These are phyloP conservation scores for Vicia villosa DNA, from an alignment of 306 rosid genomes.

Conservation along the genomic window DNA sequence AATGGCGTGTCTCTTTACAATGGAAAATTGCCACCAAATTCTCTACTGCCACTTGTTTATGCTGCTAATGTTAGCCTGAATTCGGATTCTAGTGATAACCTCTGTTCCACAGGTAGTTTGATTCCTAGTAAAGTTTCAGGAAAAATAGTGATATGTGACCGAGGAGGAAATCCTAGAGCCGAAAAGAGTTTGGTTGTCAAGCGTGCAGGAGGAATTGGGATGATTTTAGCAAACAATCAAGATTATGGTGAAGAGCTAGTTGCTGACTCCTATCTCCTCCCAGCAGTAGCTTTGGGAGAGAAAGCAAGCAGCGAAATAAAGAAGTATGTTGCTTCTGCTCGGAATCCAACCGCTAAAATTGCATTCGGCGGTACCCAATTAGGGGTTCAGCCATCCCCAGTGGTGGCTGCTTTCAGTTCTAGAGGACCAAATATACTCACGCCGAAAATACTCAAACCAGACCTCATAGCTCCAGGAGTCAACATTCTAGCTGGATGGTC, in stretches of 20 bases:
- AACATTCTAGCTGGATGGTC: slow-evolving; percentile 93
- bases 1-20: slow-evolving; percentile 67
- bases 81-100: slow-evolving; percentile 44
- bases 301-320: slow-evolving; percentile 56
- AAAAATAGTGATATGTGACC: slow-evolving; percentile 82
- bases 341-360: slow-evolving; percentile 63
- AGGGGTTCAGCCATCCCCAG: slow-evolving; percentile 82
- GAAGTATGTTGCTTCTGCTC: slow-evolving; percentile 51
- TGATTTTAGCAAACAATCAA: slow-evolving; percentile 74
- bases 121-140: slow-evolving; percentile 61
- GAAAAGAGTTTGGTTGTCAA: slow-evolving; percentile 73
- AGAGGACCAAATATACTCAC: slow-evolving; percentile 85
- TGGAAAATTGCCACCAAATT: slow-evolving; percentile 49
- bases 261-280: slow-evolving; percentile 65
- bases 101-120: slow-evolving; percentile 56
- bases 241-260: slow-evolving; percentile 70
- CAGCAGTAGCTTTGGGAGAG: slow-evolving; percentile 68
- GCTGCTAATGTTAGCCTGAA: slow-evolving; percentile 52
- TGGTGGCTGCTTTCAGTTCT: slow-evolving; percentile 86
- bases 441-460: slow-evolving; percentile 82
- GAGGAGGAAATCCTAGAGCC: slow-evolving; percentile 63
- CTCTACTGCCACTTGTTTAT: slow-evolving; percentile 65
- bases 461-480: slow-evolving; percentile 94
- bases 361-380: slow-evolving; percentile 53
- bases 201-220: slow-evolving; percentile 78